A percentile compares a stretch with the other conserved stretches of the same genome.
These are phyloP conservation scores for Pichia cabralensis DNA, from an alignment of 805 yeast genomes.

Conservation along the genomic window DNA sequence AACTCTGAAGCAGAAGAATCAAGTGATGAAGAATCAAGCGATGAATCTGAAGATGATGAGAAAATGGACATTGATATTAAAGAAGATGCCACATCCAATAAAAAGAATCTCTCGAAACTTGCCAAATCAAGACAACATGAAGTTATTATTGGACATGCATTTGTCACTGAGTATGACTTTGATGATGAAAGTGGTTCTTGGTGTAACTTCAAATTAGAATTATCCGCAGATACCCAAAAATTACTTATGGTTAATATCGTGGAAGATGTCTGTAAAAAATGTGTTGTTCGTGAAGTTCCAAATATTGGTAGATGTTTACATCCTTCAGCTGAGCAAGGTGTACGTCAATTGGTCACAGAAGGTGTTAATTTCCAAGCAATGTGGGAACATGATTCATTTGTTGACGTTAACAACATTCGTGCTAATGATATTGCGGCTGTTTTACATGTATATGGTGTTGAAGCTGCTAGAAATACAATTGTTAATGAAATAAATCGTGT, in stretches of 20 bases:
- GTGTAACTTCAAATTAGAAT: conserved; percentile 84
- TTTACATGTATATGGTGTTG: conserved; percentile 89
- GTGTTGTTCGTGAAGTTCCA: conserved; percentile 89
- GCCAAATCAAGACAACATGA: conserved; percentile 84
- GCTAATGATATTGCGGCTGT: conserved; percentile 93
- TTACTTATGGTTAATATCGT: conserved; percentile 93
- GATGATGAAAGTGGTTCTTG: conserved; percentile 84
- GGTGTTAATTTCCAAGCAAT: conserved; percentile 96
- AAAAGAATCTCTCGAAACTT: conserved; percentile 36
- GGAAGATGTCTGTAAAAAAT: conserved; percentile 81
- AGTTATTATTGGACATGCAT: conserved; percentile 61
- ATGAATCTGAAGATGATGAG: conserved; percentile 25
- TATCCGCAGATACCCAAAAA: conserved; percentile 81
- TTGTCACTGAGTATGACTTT: conserved; percentile 73
- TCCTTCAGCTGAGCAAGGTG: conserved; percentile 61
- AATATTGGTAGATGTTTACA: conserved; percentile 88
- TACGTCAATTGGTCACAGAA: conserved; percentile 81
- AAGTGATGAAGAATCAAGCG: conserved; percentile 34
- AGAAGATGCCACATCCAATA: conserved; percentile 10
- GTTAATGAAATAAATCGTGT: conserved; percentile 93
- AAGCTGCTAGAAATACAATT: conserved; percentile 96
- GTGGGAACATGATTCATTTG: conserved; percentile 96
- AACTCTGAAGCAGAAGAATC: conserved; percentile 30
- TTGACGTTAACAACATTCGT: conserved; percentile 79
- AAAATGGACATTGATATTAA: conserved; percentile 13